A percentile compares a stretch with the other conserved stretches of the same genome.
phyloP scores from a whole-genome alignment of 257 asterid species.

The Striga asiatica region DNA sequence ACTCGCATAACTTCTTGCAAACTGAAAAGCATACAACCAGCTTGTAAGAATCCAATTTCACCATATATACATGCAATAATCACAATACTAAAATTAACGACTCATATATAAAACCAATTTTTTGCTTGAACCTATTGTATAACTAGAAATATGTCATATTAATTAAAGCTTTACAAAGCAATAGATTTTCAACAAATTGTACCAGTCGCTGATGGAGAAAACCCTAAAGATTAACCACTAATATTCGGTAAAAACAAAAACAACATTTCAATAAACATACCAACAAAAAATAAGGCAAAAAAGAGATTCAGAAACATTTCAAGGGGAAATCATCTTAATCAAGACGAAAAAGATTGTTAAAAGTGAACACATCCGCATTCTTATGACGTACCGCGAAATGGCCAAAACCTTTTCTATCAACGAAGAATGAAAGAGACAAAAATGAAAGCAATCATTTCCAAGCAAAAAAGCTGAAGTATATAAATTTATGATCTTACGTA shows the following conservation, averaged over 20 bases:
- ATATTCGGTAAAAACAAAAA: background rate
- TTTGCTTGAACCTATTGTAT: background rate
- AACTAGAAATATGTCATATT: background rate
- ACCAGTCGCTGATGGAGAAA: too few relatives aligned
- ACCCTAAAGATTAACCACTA: background rate
- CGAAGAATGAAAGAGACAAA: background rate
- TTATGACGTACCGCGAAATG: background rate
- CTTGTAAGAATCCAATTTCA: background rate
- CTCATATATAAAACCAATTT: background rate
- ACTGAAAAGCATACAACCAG: conserved; percentile 26
- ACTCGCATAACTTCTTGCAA: conserved; percentile 42
- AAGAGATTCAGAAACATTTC: background rate
- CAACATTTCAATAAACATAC: background rate
- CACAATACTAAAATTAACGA: background rate
- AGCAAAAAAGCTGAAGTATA: background rate
- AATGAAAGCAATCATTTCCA: background rate
- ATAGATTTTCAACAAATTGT: background rate
- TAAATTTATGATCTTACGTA: conserved; percentile 1
- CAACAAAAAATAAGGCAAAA: background rate
- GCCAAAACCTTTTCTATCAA: background rate
- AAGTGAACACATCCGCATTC: background rate
- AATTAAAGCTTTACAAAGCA: too few relatives aligned
- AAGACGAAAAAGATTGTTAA: background rate
- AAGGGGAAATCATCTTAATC: background rate
- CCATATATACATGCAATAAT: background rate